These are phyloP conservation scores for Colletotrichum sp. DNA, from an alignment of 2,329 filamentous ascomycete species.

Conservation along the genomic window DNA sequence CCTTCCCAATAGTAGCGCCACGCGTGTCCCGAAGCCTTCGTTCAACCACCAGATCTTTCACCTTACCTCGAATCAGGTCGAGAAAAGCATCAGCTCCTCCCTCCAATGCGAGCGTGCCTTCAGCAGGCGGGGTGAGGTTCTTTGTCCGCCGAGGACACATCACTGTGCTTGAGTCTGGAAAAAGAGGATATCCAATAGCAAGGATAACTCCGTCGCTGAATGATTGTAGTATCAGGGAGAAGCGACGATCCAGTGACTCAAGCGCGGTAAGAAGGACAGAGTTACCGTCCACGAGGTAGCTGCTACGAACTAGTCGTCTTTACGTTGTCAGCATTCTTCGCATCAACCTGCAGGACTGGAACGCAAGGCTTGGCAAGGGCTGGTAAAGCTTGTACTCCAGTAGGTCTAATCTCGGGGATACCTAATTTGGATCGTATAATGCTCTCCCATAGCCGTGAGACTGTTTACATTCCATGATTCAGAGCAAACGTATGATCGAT, in stretches of 20 bases:
- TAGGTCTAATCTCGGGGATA: conserved; percentile 33
- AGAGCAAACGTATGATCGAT: not conserved
- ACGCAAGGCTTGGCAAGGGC: conserved; percentile 19
- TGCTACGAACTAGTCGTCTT: not conserved
- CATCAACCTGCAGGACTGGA: conserved; percentile 29
- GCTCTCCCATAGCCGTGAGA: not conserved
- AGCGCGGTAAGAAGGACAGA: conserved; percentile 38
- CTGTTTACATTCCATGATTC: not conserved
- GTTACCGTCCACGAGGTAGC: conserved; percentile 39
- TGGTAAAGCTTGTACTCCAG: not conserved
- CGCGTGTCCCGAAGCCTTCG: conserved; percentile 30
- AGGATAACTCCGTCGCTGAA: conserved; percentile 32
- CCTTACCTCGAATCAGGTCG: conserved; percentile 42
- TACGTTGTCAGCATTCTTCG: not conserved
- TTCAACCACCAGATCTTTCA: conserved; percentile 37
- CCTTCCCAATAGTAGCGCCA: conserved; percentile 33
- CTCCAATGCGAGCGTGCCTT: conserved; percentile 26
- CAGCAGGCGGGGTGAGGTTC: conserved; percentile 33
- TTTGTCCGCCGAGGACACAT: conserved; percentile 32
- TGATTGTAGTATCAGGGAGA: conserved; percentile 27
- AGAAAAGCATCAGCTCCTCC: conserved; percentile 52
- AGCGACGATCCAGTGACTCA: conserved; percentile 24
- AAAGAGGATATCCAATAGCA: conserved; percentile 35
- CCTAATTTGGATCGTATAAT: conserved; percentile 34
- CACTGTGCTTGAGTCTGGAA: conserved; percentile 24